A percentile compares a stretch with the other conserved stretches of the same genome.
phyloP scores from a whole-genome alignment of 352 stramenopile genomes.

The Phytopythium ostracodes region DNA sequence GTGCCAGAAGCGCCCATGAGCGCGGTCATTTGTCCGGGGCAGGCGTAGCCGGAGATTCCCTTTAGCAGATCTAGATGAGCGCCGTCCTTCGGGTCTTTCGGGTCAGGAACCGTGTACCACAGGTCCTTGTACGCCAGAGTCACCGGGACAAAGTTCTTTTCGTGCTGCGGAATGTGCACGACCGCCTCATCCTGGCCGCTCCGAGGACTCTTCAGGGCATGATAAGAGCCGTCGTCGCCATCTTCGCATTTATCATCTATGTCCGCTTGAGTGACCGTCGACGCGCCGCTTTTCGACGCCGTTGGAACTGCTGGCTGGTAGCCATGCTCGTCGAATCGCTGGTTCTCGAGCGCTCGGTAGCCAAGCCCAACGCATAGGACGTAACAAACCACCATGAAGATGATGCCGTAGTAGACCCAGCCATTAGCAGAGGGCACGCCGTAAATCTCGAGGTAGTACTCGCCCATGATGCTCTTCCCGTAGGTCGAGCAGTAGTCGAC shows the following conservation, averaged over 20 bases:
- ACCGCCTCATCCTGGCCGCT: constrained; percentile 4
- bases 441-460: constrained; percentile 22
- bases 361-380: constrained; percentile 21
- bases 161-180: constrained; percentile 6
- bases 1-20: constrained; percentile 74
- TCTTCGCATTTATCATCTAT: constrained; percentile 8
- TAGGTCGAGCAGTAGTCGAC: constrained; percentile 24
- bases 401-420: constrained; percentile 21
- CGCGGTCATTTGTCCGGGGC: constrained; percentile 71
- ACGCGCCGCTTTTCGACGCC: constrained; percentile 1
- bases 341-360: constrained; percentile 26
- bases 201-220: constrained; percentile 7
- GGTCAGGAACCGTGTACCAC: constrained; percentile 29
- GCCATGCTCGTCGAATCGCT: constrained; percentile 24
- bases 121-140: constrained; percentile 30
- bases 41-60: constrained; percentile 59
- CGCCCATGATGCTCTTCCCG: constrained; percentile 13
- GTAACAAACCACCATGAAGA: constrained; percentile 19
- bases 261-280: too few species aligned
- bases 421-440: constrained; percentile 15
- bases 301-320: constrained; percentile 9
- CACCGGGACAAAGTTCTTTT: constrained; percentile 19
- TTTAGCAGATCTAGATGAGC: constrained; percentile 48
- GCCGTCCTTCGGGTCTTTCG: constrained; percentile 17
- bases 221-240: constrained; percentile 5